Evolutionary conservation across 2,329 filamentous ascomycete genomes (phyloP), one percentile per base, ranked within the genome.

Genomic region (Plectosphaerella cucumerina): DNA sequence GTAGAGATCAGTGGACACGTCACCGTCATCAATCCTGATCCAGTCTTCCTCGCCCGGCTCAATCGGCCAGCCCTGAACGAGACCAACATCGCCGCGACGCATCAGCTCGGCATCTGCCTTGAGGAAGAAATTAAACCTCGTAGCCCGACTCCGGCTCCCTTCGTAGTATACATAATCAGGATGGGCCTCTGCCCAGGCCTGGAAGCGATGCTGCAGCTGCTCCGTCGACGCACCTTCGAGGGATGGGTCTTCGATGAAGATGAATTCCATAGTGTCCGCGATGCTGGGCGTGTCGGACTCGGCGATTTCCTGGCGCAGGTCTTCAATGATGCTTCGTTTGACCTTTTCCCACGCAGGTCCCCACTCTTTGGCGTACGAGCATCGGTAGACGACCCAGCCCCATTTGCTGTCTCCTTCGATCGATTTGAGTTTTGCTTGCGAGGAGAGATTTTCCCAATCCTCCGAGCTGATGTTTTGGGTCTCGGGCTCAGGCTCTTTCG

Each of bases 171-270:
- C 22, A 1, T 14, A 22, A 20, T 17, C 43, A 6, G 15, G 15
- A 5, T 46, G 23, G 23, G 23, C 42, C 2, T 39, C 47, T 26
- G 49, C 54, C 48, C 49, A 58, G 14, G 47, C 41, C 45, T 48
- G 49, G 26, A 58, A 58, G n/a, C 52, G 45, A 4, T 39, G 50
- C 47, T 41, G 39, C n/a, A 58, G 50, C 26, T 56, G 43, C 17
- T 52, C 50, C 12, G 44, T 33, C 39, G 54, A 56, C 42, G 50
- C 54, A 20, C 54, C 54, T 18, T 58, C 56, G 35, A 58, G 56
- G 11, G 23, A 35, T 12, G 44, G 47, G 26, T 56, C 56, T 26
- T 53, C 54, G 21, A 58, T 50, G 20, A 54, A 58, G 26, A 52
- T 22, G n/a, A 47, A 54, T 14, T 58, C 54, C 54, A 58, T 53